A percentile compares a stretch with the other conserved stretches of the same genome.
Evolutionary conservation across 1,284 basidiomycete species (phyloP).

Genomic region (Ceratobasidium sp.): DNA sequence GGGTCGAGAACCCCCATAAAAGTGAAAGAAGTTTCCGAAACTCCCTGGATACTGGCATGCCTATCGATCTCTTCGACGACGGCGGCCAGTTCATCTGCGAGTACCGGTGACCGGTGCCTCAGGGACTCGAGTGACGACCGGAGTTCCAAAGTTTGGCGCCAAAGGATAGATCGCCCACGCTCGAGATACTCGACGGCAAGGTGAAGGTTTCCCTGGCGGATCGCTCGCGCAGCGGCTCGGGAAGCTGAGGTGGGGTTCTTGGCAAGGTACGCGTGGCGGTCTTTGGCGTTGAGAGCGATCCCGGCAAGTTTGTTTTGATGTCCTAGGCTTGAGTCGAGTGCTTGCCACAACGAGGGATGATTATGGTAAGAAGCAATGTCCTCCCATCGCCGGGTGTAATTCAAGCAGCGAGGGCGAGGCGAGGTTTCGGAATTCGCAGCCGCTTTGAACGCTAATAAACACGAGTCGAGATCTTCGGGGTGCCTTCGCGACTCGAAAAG

Average conservation of each 20-base stretch:
- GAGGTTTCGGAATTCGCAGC: constrained; percentile 10
- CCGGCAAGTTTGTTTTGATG: constrained; percentile 13
- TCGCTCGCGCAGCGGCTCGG: constrained; percentile 31
- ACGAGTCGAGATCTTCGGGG: neutral
- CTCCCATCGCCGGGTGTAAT: constrained; percentile 18
- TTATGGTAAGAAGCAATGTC: constrained; percentile 4
- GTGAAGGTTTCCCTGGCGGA: constrained; percentile 20
- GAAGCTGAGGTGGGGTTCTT: constrained; percentile 17
- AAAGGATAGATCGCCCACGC: constrained; percentile 34
- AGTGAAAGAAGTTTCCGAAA: neutral
- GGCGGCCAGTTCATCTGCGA: constrained; percentile 13
- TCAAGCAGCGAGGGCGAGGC: constrained; percentile 7
- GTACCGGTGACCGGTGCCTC: neutral
- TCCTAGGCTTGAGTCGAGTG: neutral
- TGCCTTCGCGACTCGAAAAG: constrained; percentile 2
- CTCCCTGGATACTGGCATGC: neutral
- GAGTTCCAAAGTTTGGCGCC: constrained; percentile 21
- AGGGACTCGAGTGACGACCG: constrained; percentile 21
- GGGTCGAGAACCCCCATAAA: neutral
- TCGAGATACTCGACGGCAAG: constrained; percentile 35
- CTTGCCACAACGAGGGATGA: constrained; percentile 7
- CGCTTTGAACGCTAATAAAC: constrained; percentile 1
- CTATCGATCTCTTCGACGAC: constrained; percentile 22
- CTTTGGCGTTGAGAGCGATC: constrained; percentile 2
- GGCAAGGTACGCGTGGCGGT: constrained; percentile 18